phyloP scores from a whole-genome alignment of 2,329 filamentous ascomycete genomes.

The Monosporascus sp. region DNA sequence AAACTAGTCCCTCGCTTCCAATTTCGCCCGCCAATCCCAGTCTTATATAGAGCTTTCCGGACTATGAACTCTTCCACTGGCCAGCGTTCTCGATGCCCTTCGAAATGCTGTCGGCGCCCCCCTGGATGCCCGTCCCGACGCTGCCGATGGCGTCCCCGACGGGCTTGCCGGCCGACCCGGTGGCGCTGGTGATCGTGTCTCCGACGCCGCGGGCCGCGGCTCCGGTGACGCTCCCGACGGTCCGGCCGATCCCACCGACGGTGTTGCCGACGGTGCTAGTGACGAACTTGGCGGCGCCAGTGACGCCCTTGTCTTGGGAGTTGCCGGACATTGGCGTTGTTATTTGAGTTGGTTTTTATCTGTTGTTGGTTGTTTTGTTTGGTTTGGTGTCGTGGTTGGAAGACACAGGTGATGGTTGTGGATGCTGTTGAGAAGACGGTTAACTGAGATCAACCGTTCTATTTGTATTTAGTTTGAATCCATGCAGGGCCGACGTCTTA shows the following conservation, averaged over 20 bases:
- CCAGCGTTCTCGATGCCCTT: constrained; percentile 44
- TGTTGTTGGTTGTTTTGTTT: too few species aligned
- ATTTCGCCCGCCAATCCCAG: background rate
- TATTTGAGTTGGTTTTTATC: background rate
- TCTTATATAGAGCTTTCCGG: background rate
- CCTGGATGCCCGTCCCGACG: constrained; percentile 37
- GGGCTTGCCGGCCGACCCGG: constrained; percentile 39
- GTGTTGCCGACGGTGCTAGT: constrained; percentile 27
- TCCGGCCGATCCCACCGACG: constrained; percentile 25
- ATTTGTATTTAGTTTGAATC: too few species aligned
- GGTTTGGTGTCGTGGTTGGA: too few species aligned
- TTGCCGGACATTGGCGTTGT: constrained; percentile 25
- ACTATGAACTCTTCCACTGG: constrained; percentile 29
- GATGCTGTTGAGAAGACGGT: too few species aligned
- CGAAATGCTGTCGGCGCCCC: constrained; percentile 36
- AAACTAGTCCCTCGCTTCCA: too few species aligned
- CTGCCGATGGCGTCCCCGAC: constrained; percentile 42
- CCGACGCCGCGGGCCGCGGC: constrained; percentile 40
- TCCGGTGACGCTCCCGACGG: constrained; percentile 29
- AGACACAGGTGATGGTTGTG: too few species aligned
- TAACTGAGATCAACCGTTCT: too few species aligned
- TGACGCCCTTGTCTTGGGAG: constrained; percentile 23
- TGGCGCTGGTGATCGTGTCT: constrained; percentile 39
- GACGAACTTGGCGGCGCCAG: constrained; percentile 29
- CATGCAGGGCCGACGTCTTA: too few species aligned